Conservation (phyloP, 2,329 filamentous ascomycete species). For the Aureobasidium pullulans region DNA sequence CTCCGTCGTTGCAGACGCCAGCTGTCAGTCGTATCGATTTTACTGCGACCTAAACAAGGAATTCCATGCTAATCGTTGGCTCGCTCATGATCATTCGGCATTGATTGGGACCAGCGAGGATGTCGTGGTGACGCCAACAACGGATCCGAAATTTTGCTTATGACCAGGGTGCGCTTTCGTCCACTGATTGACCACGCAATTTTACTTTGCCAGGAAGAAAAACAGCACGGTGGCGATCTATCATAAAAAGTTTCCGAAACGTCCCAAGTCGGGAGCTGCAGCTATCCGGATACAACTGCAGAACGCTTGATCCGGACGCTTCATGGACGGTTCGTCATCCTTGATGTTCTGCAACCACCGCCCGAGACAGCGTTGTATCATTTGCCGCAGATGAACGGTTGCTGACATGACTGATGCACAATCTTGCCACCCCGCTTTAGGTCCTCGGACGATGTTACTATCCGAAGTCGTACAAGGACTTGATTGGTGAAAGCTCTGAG, state of each 20-base stretch:
- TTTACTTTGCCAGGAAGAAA: not conserved
- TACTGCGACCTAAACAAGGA: not conserved
- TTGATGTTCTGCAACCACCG: not conserved
- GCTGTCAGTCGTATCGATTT: not conserved
- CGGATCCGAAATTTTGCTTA: not conserved
- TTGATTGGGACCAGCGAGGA: conserved; percentile 11
- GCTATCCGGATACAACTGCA: conserved; percentile 3
- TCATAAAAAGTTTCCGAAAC: not conserved
- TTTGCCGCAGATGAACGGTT: not conserved
- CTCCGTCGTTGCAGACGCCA: not conserved
- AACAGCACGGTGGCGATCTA: not conserved
- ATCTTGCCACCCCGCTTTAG: conserved; percentile 6
- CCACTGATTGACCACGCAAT: not conserved
- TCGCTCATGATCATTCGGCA: not conserved
- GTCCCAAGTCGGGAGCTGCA: not conserved
- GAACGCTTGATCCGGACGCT: conserved; percentile 6
- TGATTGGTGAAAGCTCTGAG: not conserved
- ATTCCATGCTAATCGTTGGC: not conserved
- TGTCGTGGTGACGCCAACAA: conserved; percentile 5
- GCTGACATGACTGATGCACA: conserved; percentile 8
- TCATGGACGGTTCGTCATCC: not conserved
- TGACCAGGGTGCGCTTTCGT: not conserved
- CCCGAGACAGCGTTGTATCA: not conserved
- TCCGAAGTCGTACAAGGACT: not conserved
- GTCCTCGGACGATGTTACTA: conserved; percentile 1